Conservation (phyloP, 352 stramenopile species). For the Phytophthora gonapodyides region DNA sequence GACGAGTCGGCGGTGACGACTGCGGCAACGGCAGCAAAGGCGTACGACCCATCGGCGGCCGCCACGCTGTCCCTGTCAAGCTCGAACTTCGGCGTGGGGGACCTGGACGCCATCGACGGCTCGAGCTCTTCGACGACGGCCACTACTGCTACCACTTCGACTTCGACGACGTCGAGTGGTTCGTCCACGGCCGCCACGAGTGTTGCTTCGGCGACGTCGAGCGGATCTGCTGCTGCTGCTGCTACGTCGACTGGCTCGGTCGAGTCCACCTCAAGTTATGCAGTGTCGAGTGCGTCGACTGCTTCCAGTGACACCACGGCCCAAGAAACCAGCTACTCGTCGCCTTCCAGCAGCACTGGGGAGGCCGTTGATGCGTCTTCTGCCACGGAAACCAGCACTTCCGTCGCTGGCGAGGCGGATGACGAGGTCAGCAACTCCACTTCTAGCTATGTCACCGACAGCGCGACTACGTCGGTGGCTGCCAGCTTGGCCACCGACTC, state of each 20-base stretch:
- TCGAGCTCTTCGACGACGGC: slow-evolving; percentile 6
- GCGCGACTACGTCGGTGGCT: not conserved
- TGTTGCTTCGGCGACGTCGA: slow-evolving; percentile 5
- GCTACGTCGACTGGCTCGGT: not conserved
- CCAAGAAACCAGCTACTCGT: slow-evolving; percentile 2
- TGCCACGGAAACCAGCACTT: slow-evolving; percentile 3
- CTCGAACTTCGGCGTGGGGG: slow-evolving; percentile 37
- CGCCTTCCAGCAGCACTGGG: not conserved
- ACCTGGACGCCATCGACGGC: slow-evolving; percentile 18
- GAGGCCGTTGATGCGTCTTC: slow-evolving; percentile 6
- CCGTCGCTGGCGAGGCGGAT: slow-evolving; percentile 3
- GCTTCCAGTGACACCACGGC: slow-evolving; percentile 1
- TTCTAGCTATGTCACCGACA: not conserved
- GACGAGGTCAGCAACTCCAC: not conserved
- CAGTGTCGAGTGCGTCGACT: not conserved
- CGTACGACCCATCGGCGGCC: slow-evolving; percentile 22
- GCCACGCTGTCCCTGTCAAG: slow-evolving; percentile 23
- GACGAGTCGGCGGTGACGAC: slow-evolving; percentile 28
- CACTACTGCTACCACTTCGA: not conserved
- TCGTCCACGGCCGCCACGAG: not conserved
- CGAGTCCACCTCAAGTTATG: too few species aligned
- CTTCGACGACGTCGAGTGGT: slow-evolving; percentile 6
- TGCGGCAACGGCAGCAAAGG: slow-evolving; percentile 16
- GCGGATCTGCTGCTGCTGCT: not conserved
- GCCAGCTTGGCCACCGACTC: too few species aligned